Evolutionary conservation across 2,329 filamentous ascomycete genomes (phyloP), one percentile per base, ranked within the genome.

Genomic region (Leptographium flavum): DNA sequence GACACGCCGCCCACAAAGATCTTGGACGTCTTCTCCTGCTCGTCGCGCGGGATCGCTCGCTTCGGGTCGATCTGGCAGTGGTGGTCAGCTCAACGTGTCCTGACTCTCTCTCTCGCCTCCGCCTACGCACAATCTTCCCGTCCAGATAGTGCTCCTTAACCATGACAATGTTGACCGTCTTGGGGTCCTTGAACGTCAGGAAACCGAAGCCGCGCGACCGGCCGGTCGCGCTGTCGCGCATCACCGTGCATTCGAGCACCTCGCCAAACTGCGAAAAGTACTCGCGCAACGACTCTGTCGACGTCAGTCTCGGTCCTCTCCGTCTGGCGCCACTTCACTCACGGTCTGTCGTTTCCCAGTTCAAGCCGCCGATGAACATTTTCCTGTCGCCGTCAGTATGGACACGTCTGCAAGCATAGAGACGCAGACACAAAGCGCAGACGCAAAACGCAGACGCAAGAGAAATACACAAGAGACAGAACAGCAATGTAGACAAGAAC

Each of bases 241-340:
- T 98, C n/a, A 98, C 92, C 15, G 92, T 98, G 62, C 92, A 96
- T 67, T 98, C 92, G 27, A 90, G 76, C 38, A 98, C 92, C 61
- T 98, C 92, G 49, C 92, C 92, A 60, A 94, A 98, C 56, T 96
- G 87, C 13, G 90, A 88, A 62, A 98, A 98, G 62, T 98, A 98
- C 53, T 95, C 85, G 54, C 87, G 85, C 25, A 98, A 74, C 8
- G 92, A 96, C 70, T 98, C 92, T 98, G 39, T 35, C 13, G 4
- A 14, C 21, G n/a, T 36, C 21, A 19, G 31, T 25, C 10, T 15
- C 22, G 32, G 4, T 15, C 13, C 14, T 15, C 5, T 21, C 5
- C 2, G 9, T 27, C 9, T 35, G 19, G 10, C n/a, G 3, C 15
- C 13, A 3, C 27, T 11, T 9, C 27, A 47, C 50, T 45, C 44